Evolutionary conservation across 345 rosid species (phyloP), one percentile per base, ranked within the genome.

Genomic region (Brassica carinata): DNA sequence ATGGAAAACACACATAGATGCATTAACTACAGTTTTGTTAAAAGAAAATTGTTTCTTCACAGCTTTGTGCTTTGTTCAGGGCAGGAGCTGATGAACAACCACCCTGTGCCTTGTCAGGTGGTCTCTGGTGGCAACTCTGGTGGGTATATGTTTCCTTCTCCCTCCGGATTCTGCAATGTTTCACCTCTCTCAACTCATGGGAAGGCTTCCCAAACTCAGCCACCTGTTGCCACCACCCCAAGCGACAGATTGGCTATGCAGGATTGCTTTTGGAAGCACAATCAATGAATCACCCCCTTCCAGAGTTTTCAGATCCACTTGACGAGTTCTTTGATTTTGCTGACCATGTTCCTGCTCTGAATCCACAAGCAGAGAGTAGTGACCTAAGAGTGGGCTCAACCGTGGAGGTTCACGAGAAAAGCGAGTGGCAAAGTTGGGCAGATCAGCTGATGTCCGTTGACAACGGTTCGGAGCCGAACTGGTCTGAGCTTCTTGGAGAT

Each of bases 401-500:
- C 2, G 85, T 82, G 45, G 88, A 84, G 64, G 81, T 83, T 31
- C 59, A 79, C 18, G 85, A 82, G 80, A 83, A 85, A 75, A 79
- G 84, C 13, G 87, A 90, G 23, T 91, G 90, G 96, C 85, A 82
- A 64, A 87, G 88, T 43, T 91, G 92, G 96, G 90, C 94, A 3
- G 91, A 91, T 77, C 86, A 84, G 75, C 82, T 89, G 74, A 87
- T 91, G 11, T 86, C 93, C 67, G 90, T 69, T 73, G 91, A 89
- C 57, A 89, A 87, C 83, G 84, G 84, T 51, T 69, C 69, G 10
- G 97, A 90, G 18, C 86, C 89, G 8, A 85, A 91, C 72, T 95
- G 97, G 98, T 87, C 87, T 74, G 90, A 86, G 67, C 65, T 94
- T 85, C 90, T 93, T 74, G 82, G 78, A 63, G 88, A 89, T 64